Base-by-base conservation (phyloP, 2,329 filamentous ascomycete genomes). In the Ophiocordyceps sinensis region DNA sequence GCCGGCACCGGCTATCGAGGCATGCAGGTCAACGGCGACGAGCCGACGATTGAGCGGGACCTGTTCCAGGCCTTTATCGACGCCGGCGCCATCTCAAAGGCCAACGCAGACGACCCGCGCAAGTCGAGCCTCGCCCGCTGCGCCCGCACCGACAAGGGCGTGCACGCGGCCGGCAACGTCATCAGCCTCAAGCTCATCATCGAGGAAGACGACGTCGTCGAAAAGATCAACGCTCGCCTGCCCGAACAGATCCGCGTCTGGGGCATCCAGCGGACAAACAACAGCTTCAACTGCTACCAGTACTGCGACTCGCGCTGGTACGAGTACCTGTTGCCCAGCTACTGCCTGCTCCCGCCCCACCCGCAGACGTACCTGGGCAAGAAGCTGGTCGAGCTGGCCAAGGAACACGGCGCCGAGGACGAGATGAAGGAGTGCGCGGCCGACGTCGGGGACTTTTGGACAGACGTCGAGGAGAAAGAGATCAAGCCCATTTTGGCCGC, bases 21-120 rank as follows among this genome's bases (percentile, higher is more conserved):
- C 53, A 93, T 98, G 80, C 91, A 98, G 65, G 83, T 98, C 57
- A 79, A 81, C 59, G 70, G 71, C 52, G 65, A 78, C 48, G 79
- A 94, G 56, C 88, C 87, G 65, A 98, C 89, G 0, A 96, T 98
- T 48, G 91, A 98, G 65, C 85, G 89, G 36, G 91, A 98, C 52
- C 68, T 98, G 3, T 98, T 98, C 65, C 76, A 78, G 28, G 91
- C 91, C 3, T 89, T 98, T 51, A 82, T 98, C 46, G 77, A 79
- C 3, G 88, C 91, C 3, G 85, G 88, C 15, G 88, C 91, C 32
- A 94, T 98, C 46, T 93, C 88, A 38, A 96, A 96, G 62, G 86
- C 86, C 46, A 98, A 98, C 57, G 91, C 91, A 19, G 80, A 94
- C 52, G 91, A 98, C 57, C 91, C 89, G 4, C 94, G 93, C 62